A percentile compares a stretch with the other conserved stretches of the same genome.
Evolutionary conservation across 2,329 filamentous ascomycete species (phyloP).

Genomic region (Ophiostoma fasciatum): DNA sequence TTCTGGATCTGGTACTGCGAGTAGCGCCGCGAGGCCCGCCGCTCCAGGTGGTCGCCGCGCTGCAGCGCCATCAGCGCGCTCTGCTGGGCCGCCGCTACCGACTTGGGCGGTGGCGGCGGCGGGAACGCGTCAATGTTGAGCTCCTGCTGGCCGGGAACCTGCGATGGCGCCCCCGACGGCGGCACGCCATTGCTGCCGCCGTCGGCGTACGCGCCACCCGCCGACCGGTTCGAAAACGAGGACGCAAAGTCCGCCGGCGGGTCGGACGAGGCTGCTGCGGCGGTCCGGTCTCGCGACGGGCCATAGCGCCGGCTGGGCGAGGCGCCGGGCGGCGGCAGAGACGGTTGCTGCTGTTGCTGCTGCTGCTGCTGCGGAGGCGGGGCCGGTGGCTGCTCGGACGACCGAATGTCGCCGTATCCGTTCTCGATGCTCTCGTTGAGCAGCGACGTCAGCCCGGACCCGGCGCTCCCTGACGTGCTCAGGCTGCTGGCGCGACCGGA

Average conservation of each 20-base stretch:
- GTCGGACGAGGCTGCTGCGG: no score
- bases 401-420: constrained; percentile 29
- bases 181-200: no score
- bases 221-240: no score
- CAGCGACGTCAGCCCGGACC: constrained; percentile 41
- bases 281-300: constrained; percentile 34
- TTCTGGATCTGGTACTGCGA: constrained; percentile 96
- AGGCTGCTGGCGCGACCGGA: constrained; percentile 32
- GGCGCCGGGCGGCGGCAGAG: constrained; percentile 15
- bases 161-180: no score
- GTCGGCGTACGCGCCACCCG: no score
- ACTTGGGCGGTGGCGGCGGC: constrained; percentile 59
- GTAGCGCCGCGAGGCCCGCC: constrained; percentile 82
- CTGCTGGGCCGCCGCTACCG: no score
- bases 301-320: constrained; percentile 35
- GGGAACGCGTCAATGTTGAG: constrained; percentile 51
- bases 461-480: constrained; percentile 43
- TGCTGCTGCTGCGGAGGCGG: constrained; percentile 15
- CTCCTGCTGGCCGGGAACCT: no score
- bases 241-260: no score
- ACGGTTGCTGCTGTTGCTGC: constrained; percentile 16
- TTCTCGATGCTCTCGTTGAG: constrained; percentile 45
- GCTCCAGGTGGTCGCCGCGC: constrained; percentile 69
- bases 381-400: not conserved
- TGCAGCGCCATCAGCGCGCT: constrained; percentile 86